Evolutionary conservation across 495 filamentous ascomycete genomes (phyloP).

Genomic region (Glonium stellatum): DNA sequence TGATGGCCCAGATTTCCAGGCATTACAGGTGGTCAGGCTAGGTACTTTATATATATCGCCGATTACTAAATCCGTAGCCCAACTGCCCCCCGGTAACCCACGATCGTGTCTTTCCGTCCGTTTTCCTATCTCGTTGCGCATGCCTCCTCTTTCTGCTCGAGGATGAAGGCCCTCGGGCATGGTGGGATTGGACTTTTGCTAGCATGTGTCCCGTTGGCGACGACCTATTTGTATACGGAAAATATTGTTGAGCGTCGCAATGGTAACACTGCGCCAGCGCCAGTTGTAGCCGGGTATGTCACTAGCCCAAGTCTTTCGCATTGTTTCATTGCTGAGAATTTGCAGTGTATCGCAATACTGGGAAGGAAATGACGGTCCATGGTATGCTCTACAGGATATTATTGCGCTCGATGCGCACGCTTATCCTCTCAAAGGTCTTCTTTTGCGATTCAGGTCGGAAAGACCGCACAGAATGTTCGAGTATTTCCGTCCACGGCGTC

Average conservation of each 20-base stretch:
- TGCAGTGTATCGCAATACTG: constrained; percentile 21
- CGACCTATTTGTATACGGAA: background rate
- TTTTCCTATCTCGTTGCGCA: background rate
- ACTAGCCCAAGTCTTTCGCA: background rate
- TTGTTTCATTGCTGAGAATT: background rate
- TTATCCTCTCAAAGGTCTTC: constrained; percentile 25
- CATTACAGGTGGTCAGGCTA: too few relatives aligned
- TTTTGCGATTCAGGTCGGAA: constrained; percentile 51
- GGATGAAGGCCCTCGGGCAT: constrained; percentile 7
- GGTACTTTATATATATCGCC: background rate
- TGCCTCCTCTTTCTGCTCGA: background rate
- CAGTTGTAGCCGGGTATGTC: constrained; percentile 15
- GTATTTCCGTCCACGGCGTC: constrained; percentile 51
- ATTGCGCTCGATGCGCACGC: too few relatives aligned
- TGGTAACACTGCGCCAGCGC: constrained; percentile 11
- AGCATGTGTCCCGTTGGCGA: background rate
- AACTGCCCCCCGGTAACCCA: background rate
- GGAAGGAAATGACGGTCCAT: constrained; percentile 18
- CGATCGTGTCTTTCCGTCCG: background rate
- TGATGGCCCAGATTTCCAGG: too few relatives aligned
- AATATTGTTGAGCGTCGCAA: background rate
- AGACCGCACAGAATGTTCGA: constrained; percentile 50
- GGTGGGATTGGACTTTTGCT: background rate
- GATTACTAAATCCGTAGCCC: background rate
- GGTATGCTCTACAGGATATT: too few relatives aligned